Evolutionary conservation across 2,329 filamentous ascomycete species (phyloP), one percentile per base, ranked within the genome.

Genomic region (Fusarium scirpi): DNA sequence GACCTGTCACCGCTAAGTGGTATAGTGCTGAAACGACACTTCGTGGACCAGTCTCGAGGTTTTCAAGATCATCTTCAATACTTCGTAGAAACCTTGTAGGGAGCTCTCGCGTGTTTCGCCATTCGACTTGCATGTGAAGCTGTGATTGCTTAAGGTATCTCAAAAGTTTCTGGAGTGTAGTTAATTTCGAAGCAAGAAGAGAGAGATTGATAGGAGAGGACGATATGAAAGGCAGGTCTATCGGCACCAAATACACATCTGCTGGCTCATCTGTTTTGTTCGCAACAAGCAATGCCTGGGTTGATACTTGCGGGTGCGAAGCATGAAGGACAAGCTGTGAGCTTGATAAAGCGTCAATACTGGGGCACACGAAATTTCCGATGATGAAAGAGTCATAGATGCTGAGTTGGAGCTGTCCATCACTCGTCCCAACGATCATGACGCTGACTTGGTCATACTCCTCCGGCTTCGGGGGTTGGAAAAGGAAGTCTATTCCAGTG

Each of bases 371-470:
- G 65, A 94, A 90, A 15, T 81, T 86, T 6, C 94, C 93, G 62
- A 97, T 91, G 64, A 92, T 86, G 74, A 97, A 93, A 8, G 92
- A 94, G 78, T 97, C 92, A 78, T 95, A 95, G 49, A 97, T 93
- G 72, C 90, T 93, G 20, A 97, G 83, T 76, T 95, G 91, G 15
- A 97, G 84, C 20, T 84, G 86, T 11, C 92, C 92, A 68, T 93
- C 87, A 59, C 87, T 86, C 6, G 90, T 92, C 7, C 92, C 92
- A 4, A 92, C 87, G 8, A 95, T 83, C 82, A 97, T 90, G 70
- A 95, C 88, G 78, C 95, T 92, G 45, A 96, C 90, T n/a, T 89
- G 86, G 69, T 94, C 90, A 67, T 90, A 89, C 53, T 92, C 89
- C 55, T 88, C 87, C 38, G 88, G 85, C 62, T 88, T 85, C 32